Base-by-base conservation (phyloP, 1,284 basidiomycete species). In the Irpex rosettiformis region DNA sequence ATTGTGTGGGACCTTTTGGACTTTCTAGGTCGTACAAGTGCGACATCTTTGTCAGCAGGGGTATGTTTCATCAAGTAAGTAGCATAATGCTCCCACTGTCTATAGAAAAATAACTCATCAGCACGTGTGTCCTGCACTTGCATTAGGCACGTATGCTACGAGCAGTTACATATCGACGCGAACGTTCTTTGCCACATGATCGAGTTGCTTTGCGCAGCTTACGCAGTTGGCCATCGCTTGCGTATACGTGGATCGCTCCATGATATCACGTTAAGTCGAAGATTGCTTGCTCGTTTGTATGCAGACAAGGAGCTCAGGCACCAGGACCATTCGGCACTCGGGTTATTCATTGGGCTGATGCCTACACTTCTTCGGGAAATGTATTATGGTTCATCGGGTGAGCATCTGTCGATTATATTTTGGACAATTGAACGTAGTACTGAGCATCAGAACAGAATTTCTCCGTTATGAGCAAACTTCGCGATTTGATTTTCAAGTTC, bases 161-260 rank as follows among this genome's bases (percentile, higher is more conserved):
- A 64, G 0, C 56, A 55, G 4, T 51, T 79, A 0, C 63, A 58
- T 2, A 67, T 82, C 22, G 71, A 81, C 56, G 66, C 79, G 22
- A 75, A 70, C 8, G 69, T 77, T 1, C 64, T 84, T 0, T 82
- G 80, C 56, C 76, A 81, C 54, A 65, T 77, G 25, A 58, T 81
- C 37, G 84, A 85, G 48, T 66, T 69, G 22, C 62, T 83, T 0
- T 72, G 75, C 40, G 70, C 71, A 1, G 72, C 72, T 3, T 64
- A 75, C 10, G 67, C 77, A 3, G 54, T 83, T 0, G 65, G 74
- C 2, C 65, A 63, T 55, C 70, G 68, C 16, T 57, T 69, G 29
- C 60, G 67, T 11, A 63, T 45, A 0, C 33, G 30, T 1, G 62
- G 59, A 0, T 66, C 64, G 13, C 65, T 81, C 0, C 77, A 84